A percentile compares a stretch with the other conserved stretches of the same genome.
phyloP scores from a whole-genome alignment of 2,329 filamentous ascomycete species.

The Aphanoascus verrucosus region DNA sequence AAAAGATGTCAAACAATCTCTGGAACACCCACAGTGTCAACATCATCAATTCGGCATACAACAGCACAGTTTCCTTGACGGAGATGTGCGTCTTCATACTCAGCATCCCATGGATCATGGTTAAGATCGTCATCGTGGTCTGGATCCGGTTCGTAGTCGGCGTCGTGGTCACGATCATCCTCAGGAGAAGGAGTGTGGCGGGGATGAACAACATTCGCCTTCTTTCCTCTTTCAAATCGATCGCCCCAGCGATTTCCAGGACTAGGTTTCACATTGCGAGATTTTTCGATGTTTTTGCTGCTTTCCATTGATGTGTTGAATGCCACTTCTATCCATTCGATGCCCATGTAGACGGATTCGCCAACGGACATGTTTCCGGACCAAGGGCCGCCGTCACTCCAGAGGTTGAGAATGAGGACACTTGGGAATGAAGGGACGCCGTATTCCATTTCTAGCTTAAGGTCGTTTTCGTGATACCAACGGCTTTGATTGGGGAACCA shows the following conservation, averaged over 20 bases:
- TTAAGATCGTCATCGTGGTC: constrained; percentile 20
- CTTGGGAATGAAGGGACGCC: constrained; percentile 30
- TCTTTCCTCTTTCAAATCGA: neutral
- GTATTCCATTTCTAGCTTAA: constrained; percentile 26
- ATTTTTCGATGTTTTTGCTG: neutral
- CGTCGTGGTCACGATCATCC: neutral
- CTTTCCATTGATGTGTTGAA: constrained; percentile 24
- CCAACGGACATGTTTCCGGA: constrained; percentile 33
- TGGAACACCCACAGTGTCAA: constrained; percentile 14
- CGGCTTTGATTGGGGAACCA: constrained; percentile 28
- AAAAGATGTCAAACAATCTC: constrained; percentile 13
- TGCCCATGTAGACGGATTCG: constrained; percentile 29
- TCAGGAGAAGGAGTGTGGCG: neutral
- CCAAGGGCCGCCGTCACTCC: constrained; percentile 36
- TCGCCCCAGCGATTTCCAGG: constrained; percentile 5
- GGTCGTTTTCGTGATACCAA: constrained; percentile 30
- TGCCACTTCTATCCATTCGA: constrained; percentile 35
- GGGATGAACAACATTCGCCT: neutral
- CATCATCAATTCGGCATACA: constrained; percentile 16
- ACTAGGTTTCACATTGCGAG: neutral
- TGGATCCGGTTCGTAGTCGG: neutral
- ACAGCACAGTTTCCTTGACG: constrained; percentile 9
- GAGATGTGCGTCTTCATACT: constrained; percentile 19
- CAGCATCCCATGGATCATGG: constrained; percentile 23
- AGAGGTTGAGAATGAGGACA: constrained; percentile 33